Percentiles rank a stretch among this genome's conserved stretches.
Conservation (phyloP, 2,329 filamentous ascomycete species). For the Colletotrichum noveboracense region DNA sequence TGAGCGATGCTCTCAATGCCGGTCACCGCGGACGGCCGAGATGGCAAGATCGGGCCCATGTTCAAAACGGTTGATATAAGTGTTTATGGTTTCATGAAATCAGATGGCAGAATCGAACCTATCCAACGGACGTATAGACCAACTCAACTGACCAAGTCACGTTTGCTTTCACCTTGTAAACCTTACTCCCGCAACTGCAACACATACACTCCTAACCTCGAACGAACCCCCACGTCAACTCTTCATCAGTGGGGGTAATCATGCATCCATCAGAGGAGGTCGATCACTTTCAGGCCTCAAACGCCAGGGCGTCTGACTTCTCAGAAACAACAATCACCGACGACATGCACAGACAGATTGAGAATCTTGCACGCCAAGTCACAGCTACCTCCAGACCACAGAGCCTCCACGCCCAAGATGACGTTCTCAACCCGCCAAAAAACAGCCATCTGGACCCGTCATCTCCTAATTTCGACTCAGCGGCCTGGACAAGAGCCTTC, state of each 20-base stretch:
- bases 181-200: neutral
- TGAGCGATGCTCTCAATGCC: neutral
- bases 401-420: neutral
- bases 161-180: neutral
- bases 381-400: neutral
- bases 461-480: constrained; percentile 29
- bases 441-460: constrained; percentile 26
- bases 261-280: neutral
- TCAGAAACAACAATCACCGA: neutral
- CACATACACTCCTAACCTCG: neutral
- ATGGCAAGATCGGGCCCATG: neutral
- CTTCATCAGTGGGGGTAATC: neutral
- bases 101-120: neutral
- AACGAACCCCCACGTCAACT: neutral
- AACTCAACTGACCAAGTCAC: neutral
- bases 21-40: neutral
- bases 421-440: constrained; percentile 15
- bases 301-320: neutral
- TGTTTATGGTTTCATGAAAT: neutral
- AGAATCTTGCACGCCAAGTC: constrained; percentile 8
- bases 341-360: neutral
- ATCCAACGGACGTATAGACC: neutral
- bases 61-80: neutral
- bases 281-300: neutral
- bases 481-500: constrained; percentile 30